Evolutionary conservation across 257 asterid species (phyloP), one percentile per base, ranked within the genome.

Genomic region (Solanum medicagineum): DNA sequence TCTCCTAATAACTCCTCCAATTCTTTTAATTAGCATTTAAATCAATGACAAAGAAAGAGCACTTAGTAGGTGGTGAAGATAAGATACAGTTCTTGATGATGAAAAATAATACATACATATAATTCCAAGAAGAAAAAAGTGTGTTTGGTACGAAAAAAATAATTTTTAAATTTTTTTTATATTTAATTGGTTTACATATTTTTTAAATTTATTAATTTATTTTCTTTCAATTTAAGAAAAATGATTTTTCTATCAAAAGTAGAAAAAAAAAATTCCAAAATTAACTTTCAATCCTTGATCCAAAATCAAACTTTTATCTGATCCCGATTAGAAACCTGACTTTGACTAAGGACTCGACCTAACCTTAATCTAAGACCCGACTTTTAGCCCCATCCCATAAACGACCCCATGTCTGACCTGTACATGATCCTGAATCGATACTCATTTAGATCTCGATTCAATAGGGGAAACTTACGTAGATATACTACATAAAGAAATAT

Each of bases 31-130:
- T 68, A 68, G 15, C 45, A 14, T 26, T 66, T 68, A 69, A 70
- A 51, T 70, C 79, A 10, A 10, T 40, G 47, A 40, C 53, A 70
- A 70, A 70, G 5, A 70, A 59, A 59, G 26, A 69, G 53, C 53
- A 69, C 79, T 69, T 40, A 40, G 79, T 24, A 69, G 79, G 79
- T 69, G 79, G 19, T 69, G 79, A 40, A 69, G 79, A 40, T 45
- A 17, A 40, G 26, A 69, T 69, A 40, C 79, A 40, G 17, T 40
- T 69, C 53, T 6, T 69, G 22, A 16, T 65, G 19, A 63, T 69
- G 77, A 36, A 15, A 40, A 12, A 40, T 19, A 69, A 40, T 40
- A 19, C 19, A 53, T 69, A 40, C 53, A 9, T 69, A 69, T 2
- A n/a, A 1, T 69, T 69, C 51, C 12, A 17, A 17, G 4, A 36